These are phyloP conservation scores for Zoysia pacifica DNA, from an alignment of 176 grass and related monocot species.

Conservation along the genomic window DNA sequence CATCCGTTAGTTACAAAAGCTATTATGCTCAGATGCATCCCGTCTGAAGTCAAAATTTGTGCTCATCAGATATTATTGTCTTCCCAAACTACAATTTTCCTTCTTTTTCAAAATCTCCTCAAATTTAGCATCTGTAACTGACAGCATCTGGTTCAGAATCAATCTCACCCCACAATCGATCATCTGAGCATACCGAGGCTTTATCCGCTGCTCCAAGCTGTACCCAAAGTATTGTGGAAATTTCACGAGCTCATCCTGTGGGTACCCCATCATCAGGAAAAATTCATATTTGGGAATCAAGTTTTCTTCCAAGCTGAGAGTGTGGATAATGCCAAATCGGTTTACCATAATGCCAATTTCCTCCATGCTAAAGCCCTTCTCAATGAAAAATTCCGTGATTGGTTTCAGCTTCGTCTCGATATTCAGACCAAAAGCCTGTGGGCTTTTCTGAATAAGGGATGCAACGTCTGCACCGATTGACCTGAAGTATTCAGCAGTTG, in stretches of 20 bases:
- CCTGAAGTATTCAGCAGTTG: constrained; percentile 75
- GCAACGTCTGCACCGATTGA: constrained; percentile 72
- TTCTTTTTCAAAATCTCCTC: constrained; percentile 61
- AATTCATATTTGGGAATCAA: constrained; percentile 83
- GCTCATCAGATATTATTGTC: constrained; percentile 17
- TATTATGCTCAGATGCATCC: constrained; percentile 1
- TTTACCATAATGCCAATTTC: constrained; percentile 83
- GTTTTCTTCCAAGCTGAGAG: constrained; percentile 80
- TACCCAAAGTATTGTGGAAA: constrained; percentile 97
- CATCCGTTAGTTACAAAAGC: not conserved
- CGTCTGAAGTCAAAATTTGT: not conserved
- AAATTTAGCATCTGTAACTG: constrained; percentile 66
- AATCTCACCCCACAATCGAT: constrained; percentile 61
- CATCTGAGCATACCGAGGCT: constrained; percentile 70
- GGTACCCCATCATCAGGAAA: constrained; percentile 79
- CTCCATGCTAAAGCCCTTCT: constrained; percentile 58
- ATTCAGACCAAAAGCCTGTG: constrained; percentile 85
- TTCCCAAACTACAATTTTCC: constrained; percentile 38
- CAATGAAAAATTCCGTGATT: constrained; percentile 70
- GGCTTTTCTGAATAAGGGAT: constrained; percentile 79
- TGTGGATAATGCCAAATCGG: constrained; percentile 77
- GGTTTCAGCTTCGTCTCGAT: constrained; percentile 84
- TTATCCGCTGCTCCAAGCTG: constrained; percentile 68
- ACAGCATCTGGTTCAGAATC: constrained; percentile 72
- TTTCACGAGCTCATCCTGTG: constrained; percentile 79